phyloP scores from a whole-genome alignment of 257 asterid species.

The Eustoma russellianum region DNA sequence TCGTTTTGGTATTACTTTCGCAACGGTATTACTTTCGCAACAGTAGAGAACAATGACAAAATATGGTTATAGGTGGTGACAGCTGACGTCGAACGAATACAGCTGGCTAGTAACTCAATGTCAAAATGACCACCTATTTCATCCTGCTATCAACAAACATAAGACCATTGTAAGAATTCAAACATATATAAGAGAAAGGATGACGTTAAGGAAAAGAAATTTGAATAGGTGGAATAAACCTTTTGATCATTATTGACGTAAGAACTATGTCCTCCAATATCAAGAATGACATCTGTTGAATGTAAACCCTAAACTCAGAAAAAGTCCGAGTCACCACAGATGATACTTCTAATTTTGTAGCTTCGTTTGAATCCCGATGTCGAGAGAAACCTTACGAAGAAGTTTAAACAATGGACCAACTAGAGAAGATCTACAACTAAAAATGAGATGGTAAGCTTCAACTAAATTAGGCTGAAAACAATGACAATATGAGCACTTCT shows the following conservation, averaged over 20 bases:
- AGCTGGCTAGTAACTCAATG: slow-evolving; percentile 54
- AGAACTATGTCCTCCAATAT: slow-evolving; percentile 72
- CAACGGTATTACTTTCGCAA: slow-evolving; percentile 70
- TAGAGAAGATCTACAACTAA: slow-evolving; percentile 51
- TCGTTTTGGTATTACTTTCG: slow-evolving; percentile 60
- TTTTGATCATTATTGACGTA: slow-evolving; percentile 32
- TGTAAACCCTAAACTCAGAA: slow-evolving; percentile 35
- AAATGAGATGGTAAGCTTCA: not conserved
- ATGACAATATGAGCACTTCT: not conserved
- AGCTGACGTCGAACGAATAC: slow-evolving; percentile 61
- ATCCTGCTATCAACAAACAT: slow-evolving; percentile 37
- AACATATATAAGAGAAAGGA: slow-evolving; percentile 1
- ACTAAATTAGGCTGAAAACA: not conserved
- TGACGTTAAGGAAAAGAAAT: not conserved
- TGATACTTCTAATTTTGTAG: slow-evolving; percentile 19
- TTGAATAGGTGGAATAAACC: slow-evolving; percentile 26
- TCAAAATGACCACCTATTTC: slow-evolving; percentile 24
- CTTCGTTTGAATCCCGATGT: slow-evolving; percentile 27
- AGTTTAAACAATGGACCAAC: too few species aligned
- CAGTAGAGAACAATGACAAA: slow-evolving; percentile 63
- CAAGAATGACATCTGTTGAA: slow-evolving; percentile 62
- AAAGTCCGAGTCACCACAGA: slow-evolving; percentile 26
- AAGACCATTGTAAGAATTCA: slow-evolving; percentile 22
- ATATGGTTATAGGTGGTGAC: slow-evolving; percentile 63
- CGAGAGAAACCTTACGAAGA: slow-evolving; percentile 35